Conservation (phyloP, 106 monocot species). For the Apostasia shenzhenica region DNA sequence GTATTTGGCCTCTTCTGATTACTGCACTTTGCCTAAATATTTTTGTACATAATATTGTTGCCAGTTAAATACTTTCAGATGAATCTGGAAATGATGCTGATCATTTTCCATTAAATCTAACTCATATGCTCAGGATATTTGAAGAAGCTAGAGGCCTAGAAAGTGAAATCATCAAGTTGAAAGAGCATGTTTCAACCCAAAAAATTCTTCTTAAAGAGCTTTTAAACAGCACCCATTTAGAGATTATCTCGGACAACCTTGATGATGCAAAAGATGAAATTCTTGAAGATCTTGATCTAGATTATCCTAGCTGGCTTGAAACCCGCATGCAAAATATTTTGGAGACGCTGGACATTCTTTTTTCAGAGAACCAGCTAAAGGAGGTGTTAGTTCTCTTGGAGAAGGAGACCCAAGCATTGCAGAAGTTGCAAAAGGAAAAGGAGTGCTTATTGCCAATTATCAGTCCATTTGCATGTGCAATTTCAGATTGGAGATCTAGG, state of each 20-base stretch:
- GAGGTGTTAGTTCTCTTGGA: conserved; percentile 26
- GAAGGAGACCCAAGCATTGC: conserved; percentile 12
- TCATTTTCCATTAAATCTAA: not conserved
- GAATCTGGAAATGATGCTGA: not conserved
- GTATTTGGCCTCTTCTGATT: too few species aligned
- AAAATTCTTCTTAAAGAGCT: conserved; percentile 25
- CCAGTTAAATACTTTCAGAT: not conserved
- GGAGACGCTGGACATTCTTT: conserved; percentile 36
- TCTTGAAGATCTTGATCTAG: conserved; percentile 12
- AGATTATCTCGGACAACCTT: conserved; percentile 4
- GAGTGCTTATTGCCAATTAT: conserved; percentile 7
- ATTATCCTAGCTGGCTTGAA: conserved; percentile 6
- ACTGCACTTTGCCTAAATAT: too few species aligned
- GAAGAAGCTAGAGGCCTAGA: conserved; percentile 22
- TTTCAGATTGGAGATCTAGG: conserved; percentile 21
- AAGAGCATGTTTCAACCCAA: conserved; percentile 27
- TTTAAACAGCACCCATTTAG: conserved; percentile 12
- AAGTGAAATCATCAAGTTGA: conserved; percentile 24
- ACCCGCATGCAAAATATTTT: conserved; percentile 16
- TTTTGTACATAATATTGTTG: too few species aligned
- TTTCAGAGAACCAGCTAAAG: conserved; percentile 23
- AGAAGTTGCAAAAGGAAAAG: conserved; percentile 15
- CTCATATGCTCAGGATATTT: conserved; percentile 30
- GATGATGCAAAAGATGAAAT: conserved; percentile 5
- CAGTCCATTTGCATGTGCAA: conserved; percentile 14